Percentiles rank a stretch among this genome's conserved stretches.
phyloP scores from a whole-genome alignment of 495 filamentous ascomycete genomes.

The Penicillium pancosmium region DNA sequence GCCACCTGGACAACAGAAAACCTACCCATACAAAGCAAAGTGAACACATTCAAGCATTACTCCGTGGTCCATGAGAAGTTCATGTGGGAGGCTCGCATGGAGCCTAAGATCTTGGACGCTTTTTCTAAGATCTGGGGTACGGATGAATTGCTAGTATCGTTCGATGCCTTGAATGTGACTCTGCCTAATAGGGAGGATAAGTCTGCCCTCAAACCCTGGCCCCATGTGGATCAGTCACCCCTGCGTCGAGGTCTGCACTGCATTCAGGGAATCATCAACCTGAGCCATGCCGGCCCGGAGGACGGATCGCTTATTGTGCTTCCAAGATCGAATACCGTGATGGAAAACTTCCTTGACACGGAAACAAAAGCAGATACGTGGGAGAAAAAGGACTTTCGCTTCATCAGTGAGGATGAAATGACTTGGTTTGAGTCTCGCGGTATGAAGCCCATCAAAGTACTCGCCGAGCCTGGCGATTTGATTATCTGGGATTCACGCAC shows the following conservation, averaged over 20 bases:
- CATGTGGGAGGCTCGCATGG: constrained; percentile 48
- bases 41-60: constrained; percentile 35
- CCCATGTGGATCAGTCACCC: constrained; percentile 31
- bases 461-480: constrained; percentile 44
- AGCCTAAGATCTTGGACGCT: constrained; percentile 38
- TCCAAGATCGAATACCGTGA: constrained; percentile 31
- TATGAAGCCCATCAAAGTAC: constrained; percentile 36
- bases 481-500: constrained; percentile 48
- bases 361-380: constrained; percentile 30
- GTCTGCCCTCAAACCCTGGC: constrained; percentile 22
- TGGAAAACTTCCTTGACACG: constrained; percentile 40
- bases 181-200: constrained; percentile 21
- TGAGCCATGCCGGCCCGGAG: constrained; percentile 33
- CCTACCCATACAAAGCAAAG: constrained; percentile 33
- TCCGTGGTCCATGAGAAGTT: constrained; percentile 46
- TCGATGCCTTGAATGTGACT: constrained; percentile 27
- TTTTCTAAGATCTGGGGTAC: constrained; percentile 32
- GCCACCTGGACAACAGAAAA: constrained; percentile 35
- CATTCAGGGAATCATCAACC: constrained; percentile 48
- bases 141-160: constrained; percentile 27
- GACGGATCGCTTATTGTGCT: constrained; percentile 41
- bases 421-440: constrained; percentile 37
- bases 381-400: constrained; percentile 33
- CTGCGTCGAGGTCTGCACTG: constrained; percentile 36
- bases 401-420: constrained; percentile 35